These are phyloP conservation scores for Trichosanthes truncata DNA, from an alignment of 306 rosid species.

Conservation along the genomic window DNA sequence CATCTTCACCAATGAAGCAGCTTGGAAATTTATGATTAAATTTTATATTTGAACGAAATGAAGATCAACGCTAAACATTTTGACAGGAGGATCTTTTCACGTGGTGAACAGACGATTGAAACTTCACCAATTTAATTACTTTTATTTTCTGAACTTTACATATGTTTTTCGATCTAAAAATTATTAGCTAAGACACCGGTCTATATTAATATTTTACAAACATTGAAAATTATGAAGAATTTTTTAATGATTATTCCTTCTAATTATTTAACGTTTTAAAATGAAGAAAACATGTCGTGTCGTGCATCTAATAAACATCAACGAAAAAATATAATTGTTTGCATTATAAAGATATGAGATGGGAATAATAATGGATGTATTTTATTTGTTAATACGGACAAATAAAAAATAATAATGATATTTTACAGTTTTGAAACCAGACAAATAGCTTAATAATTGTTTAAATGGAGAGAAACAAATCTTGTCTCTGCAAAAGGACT, in stretches of 20 bases:
- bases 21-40: not conserved
- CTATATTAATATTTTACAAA: too few relatives aligned
- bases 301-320: not conserved
- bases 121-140: not conserved
- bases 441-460: not conserved
- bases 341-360: not conserved
- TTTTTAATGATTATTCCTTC: not conserved
- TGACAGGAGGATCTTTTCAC: not conserved
- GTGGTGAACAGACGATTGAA: not conserved
- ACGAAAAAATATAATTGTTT: not conserved
- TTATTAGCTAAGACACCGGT: not conserved
- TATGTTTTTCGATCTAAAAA: not conserved
- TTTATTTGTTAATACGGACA: not conserved
- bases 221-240: too few relatives aligned
- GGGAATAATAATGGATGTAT: not conserved
- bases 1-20: not conserved
- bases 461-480: not conserved
- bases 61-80: not conserved
- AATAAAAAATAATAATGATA: not conserved
- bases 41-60: not conserved
- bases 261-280: not conserved
- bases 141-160: not conserved
- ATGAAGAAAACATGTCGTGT: not conserved
- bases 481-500: not conserved
- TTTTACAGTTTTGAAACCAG: not conserved